A percentile compares a stretch with the other conserved stretches of the same genome.
phyloP scores from a whole-genome alignment of 108 stramenopile genomes.

The Tribonema minus region DNA sequence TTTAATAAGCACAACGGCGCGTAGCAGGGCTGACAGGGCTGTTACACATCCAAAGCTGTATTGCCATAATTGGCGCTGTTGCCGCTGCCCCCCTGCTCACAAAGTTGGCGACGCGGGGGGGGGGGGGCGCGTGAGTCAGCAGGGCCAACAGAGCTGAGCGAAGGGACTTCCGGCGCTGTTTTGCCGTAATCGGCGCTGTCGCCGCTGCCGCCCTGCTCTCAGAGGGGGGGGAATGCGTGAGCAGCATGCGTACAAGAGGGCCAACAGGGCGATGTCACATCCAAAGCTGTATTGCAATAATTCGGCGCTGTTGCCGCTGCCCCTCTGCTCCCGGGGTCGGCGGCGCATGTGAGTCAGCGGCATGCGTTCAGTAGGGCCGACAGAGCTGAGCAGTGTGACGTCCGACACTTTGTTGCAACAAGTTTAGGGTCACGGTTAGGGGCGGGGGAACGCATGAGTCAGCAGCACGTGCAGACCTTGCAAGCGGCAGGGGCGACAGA shows the following conservation, averaged over 20 bases:
- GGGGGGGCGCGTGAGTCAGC: no score
- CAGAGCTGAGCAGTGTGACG: neutral
- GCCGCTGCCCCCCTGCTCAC: neutral
- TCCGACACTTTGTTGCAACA: neutral
- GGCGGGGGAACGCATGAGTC: constrained; percentile 49
- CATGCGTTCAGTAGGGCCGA: neutral
- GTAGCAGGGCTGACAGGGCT: neutral
- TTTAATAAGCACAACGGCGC: neutral
- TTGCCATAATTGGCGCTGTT: neutral
- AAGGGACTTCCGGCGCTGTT: neutral
- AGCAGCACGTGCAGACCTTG: no score
- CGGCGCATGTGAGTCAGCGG: no score
- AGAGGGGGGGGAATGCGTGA: constrained; percentile 50
- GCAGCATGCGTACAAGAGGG: neutral
- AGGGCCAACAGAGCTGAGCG: neutral
- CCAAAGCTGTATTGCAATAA: neutral
- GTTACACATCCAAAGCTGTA: neutral
- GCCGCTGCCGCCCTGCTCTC: neutral
- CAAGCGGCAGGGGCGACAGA: no score
- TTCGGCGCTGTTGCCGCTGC: neutral
- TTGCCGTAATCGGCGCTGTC: neutral
- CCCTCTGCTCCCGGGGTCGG: neutral
- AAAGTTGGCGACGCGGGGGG: no score
- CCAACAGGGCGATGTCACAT: neutral
- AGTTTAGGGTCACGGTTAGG: neutral